Conservation (phyloP, 2,329 filamentous ascomycete genomes). For the Aureobasidium leucospermi region DNA sequence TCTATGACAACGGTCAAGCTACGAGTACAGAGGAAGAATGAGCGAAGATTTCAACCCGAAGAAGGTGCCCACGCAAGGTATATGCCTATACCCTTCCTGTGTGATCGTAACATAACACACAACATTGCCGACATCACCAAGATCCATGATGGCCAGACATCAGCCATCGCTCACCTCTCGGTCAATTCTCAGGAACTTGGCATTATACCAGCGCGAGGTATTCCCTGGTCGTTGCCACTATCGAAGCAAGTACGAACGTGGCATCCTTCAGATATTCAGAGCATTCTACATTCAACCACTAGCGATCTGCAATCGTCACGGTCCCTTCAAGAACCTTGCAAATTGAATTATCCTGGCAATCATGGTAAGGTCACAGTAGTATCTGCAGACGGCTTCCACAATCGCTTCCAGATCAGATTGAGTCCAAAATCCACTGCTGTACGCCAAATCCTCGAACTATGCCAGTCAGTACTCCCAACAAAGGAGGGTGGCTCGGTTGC, state of each 20-base stretch:
- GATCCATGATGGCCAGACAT: neutral
- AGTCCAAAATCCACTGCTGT: conserved; percentile 20
- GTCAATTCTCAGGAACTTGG: neutral
- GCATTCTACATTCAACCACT: neutral
- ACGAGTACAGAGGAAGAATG: neutral
- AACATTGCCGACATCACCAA: conserved; percentile 11
- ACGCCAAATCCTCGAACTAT: conserved; percentile 22
- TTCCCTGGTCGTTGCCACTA: conserved; percentile 4
- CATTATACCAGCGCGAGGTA: conserved; percentile 9
- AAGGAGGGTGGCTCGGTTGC: conserved; percentile 19
- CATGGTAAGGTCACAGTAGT: conserved; percentile 22
- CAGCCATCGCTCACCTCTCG: conserved; percentile 4
- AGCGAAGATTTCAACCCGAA: neutral
- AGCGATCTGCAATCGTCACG: neutral
- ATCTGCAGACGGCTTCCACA: conserved; percentile 20
- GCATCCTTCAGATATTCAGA: neutral
- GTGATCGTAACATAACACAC: conserved; percentile 5
- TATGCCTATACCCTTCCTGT: conserved; percentile 9
- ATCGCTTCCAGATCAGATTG: conserved; percentile 24
- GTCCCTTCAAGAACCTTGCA: neutral
- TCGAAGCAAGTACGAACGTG: neutral
- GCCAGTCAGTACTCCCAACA: conserved; percentile 23
- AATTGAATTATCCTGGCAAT: neutral
- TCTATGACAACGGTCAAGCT: conserved; percentile 7
- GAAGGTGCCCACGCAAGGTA: neutral